Base-by-base conservation (phyloP, 768 basidiomycete genomes). In the Lactarius evosmus region DNA sequence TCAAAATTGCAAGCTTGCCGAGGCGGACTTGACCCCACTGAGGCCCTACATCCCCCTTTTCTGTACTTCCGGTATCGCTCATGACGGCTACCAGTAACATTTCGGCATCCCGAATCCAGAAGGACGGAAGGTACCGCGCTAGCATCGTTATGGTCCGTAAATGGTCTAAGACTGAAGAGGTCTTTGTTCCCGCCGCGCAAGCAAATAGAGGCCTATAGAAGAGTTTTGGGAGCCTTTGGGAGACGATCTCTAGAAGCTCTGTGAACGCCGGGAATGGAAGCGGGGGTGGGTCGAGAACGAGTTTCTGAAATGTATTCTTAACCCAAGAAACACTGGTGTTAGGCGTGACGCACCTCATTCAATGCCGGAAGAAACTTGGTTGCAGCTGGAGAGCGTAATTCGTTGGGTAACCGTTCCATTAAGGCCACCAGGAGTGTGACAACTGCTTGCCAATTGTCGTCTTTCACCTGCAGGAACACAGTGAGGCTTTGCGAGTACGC, bases 131-230 rank as follows among this genome's bases (percentile, higher is more conserved):
- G 69, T 83, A 82, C 33, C 77, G 79, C 5, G 83, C 77, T 60
- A 88, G 67, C 2, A 81, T 77, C 16, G 77, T 75, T 52, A 91
- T 71, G 4, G 80, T 77, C 51, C 82, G 80, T 0, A 90, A 79
- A 64, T 89, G 82, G 58, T 82, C 83, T 12, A 83, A 77, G 11
- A 88, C 77, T 12, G 12, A 81, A 78, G n/a, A 81, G 70, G 60
- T 85, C 85, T 67, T 87, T 49, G 79, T 77, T 0, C 87, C 84
- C 2, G 83, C 83, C 0, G 89, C 87, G 65, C 87, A 89, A 0
- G 79, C 74, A 69, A 91, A 89, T 8, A 92, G 73, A 0, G 87
- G 86, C 70, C 85, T 88, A 76, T 83, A 91, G 73, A 92, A 89
- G 0, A 85, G 64, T 56, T 81, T 84, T 0, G 88, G 89, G 61